These are phyloP conservation scores for Chlorella sp. DNA, from an alignment of 139 green algal genomes.

Conservation along the genomic window DNA sequence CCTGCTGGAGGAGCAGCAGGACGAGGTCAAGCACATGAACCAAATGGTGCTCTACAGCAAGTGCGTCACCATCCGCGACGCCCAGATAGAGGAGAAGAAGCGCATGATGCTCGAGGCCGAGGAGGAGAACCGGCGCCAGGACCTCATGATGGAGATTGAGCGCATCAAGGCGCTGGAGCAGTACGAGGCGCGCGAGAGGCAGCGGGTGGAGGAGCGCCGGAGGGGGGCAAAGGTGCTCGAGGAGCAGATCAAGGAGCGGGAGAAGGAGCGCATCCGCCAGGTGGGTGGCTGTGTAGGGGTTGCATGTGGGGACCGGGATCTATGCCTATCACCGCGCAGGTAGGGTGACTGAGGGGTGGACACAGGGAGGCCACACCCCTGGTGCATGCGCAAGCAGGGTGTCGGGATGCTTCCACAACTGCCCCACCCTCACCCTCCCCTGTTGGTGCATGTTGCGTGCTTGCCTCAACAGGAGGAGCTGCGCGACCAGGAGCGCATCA, in stretches of 20 bases:
- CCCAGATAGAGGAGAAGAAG: conserved; percentile 80
- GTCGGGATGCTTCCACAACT: no score
- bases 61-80: conserved; percentile 77
- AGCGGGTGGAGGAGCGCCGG: conserved; percentile 51
- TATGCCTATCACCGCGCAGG: no score
- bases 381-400: no score
- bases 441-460: no score
- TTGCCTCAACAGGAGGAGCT: conserved; percentile 51
- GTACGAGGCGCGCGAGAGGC: conserved; percentile 60
- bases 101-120: conserved; percentile 49
- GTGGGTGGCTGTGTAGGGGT: neutral
- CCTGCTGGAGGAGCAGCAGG: conserved; percentile 65
- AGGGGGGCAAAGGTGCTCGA: conserved; percentile 60
- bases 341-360: no score
- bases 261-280: conserved; percentile 41
- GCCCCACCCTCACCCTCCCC: no score
- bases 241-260: conserved; percentile 68
- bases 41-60: conserved; percentile 86
- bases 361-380: no score
- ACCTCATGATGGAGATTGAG: conserved; percentile 84
- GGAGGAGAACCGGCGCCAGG: conserved; percentile 41
- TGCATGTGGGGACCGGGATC: no score
- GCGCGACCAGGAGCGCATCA: conserved; percentile 48
- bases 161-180: conserved; percentile 53
- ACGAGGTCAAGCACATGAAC: conserved; percentile 88